These are phyloP conservation scores for Fusarium robinianum DNA, from an alignment of 2,329 filamentous ascomycete genomes.

Conservation along the genomic window DNA sequence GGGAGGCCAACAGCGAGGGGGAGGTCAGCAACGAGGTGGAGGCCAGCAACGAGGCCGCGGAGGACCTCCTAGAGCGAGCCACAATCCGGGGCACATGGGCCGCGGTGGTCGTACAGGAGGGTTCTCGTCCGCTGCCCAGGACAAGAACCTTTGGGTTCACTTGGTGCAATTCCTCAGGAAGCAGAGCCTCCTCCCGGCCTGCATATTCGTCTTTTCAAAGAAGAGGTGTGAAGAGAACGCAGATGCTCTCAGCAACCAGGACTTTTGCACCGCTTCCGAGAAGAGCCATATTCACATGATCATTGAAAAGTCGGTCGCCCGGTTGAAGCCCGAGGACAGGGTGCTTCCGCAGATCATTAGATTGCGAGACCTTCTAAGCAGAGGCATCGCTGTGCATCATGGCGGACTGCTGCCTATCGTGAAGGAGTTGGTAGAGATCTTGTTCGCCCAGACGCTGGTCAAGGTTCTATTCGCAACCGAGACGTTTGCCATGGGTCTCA, in stretches of 20 bases:
- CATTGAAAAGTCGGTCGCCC: constrained; percentile 90
- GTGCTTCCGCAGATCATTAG: constrained; percentile 89
- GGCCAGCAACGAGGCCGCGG: constrained; percentile 57
- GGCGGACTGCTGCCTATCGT: constrained; percentile 93
- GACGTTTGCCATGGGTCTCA: constrained; percentile 98
- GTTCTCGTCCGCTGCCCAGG: constrained; percentile 86
- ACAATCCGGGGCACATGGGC: constrained; percentile 82
- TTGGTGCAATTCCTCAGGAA: constrained; percentile 90
- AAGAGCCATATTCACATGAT: constrained; percentile 98
- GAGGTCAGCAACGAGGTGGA: constrained; percentile 52
- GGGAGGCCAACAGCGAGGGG: constrained; percentile 53
- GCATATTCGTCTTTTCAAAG: constrained; percentile 99
- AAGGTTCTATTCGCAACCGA: constrained; percentile 98
- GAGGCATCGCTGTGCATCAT: constrained; percentile 95
- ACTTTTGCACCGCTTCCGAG: constrained; percentile 90
- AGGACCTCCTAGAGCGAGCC: constrained; percentile 60
- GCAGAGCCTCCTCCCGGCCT: constrained; percentile 83
- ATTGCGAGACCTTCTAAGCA: constrained; percentile 78
- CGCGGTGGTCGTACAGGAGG: constrained; percentile 83
- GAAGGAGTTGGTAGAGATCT: constrained; percentile 95
- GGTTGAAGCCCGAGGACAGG: constrained; percentile 88
- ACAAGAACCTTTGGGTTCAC: constrained; percentile 96
- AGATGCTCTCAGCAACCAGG: constrained; percentile 90
- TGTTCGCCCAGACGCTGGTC: constrained; percentile 92
- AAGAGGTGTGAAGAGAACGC: constrained; percentile 97